A percentile compares a stretch with the other conserved stretches of the same genome.
phyloP scores from a whole-genome alignment of 306 rosid species.

The Hippophae tibetana region DNA sequence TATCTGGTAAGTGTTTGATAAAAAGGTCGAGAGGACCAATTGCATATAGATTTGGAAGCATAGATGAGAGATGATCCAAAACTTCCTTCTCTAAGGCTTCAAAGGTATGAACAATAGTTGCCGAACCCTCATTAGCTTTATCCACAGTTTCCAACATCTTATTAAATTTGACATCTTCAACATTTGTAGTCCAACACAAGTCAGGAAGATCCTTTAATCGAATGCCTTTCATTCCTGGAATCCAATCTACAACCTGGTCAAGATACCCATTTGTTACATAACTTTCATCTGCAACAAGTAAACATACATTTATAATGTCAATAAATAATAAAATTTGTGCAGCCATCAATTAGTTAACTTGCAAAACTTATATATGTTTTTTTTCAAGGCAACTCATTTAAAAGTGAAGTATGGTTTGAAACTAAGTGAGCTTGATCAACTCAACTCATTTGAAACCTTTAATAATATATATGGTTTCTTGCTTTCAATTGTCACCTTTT shows the following conservation, averaged over 20 bases:
- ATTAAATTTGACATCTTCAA: slow-evolving; percentile 23
- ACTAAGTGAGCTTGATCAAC: too few relatives aligned
- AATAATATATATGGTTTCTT: neutral
- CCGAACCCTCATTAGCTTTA: slow-evolving; percentile 32
- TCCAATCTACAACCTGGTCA: slow-evolving; percentile 36
- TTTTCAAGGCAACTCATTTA: neutral
- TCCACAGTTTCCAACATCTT: neutral
- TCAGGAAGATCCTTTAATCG: slow-evolving; percentile 33
- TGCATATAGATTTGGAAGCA: slow-evolving; percentile 33
- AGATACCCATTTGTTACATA: slow-evolving; percentile 30
- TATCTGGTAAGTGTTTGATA: neutral
- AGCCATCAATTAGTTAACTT: too few relatives aligned
- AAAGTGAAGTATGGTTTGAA: too few relatives aligned
- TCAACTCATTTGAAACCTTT: neutral
- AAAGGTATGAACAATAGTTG: slow-evolving; percentile 46
- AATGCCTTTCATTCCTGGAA: slow-evolving; percentile 27
- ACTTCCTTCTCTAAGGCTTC: slow-evolving; percentile 34
- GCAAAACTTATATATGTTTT: too few relatives aligned
- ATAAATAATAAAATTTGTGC: too few relatives aligned
- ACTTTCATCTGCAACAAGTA: slow-evolving; percentile 24
- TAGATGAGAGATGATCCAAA: slow-evolving; percentile 24
- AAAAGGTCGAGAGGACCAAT: slow-evolving; percentile 44
- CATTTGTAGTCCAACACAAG: slow-evolving; percentile 42
- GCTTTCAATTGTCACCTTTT: slow-evolving; percentile 27
- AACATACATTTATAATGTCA: too few relatives aligned